Evolutionary conservation across 345 rosid genomes (phyloP), one percentile per base, ranked within the genome.

Genomic region (Euphorbia pulcherrima): DNA sequence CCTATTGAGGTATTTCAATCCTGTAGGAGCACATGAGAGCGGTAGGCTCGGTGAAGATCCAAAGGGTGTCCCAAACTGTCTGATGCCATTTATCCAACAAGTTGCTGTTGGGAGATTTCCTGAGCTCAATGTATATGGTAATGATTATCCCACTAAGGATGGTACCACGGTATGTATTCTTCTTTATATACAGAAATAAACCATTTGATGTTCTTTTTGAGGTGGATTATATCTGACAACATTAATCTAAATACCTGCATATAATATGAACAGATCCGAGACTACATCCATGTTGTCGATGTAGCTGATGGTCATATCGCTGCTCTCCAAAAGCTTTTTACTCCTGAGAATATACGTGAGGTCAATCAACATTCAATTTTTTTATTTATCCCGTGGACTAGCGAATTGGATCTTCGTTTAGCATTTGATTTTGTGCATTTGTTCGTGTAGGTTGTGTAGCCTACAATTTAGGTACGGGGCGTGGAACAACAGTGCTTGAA

Each of bases 31-130:
- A 64, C 96, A 89, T 72, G 93, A 91, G 82, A 94, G 99, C 41
- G 97, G 97, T 67, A 83, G 78, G 68, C 82, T 91, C 48, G 99
- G 99, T 13, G 99, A 94, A 86, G 97, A 94, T 81, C 97, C 99
- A 53, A 91, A 82, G 72, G 99, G 97, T 27, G 83, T 94, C 68
- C 97, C 97, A 0, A 94, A 88, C 68, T 91, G 91, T 69, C 95
- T 91, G 56, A 91, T 94, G 96, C 97, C 99, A 58, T 94, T 85
- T 79, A 87, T 94, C 68, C 97, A 94, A 62, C 97, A 94, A 86
- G 99, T 94, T 0, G 96, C 97, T 8, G 99, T 91, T 65, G 97
- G 96, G 56, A 65, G 97, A 80, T 61, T 88, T 75, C 90, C 96
- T n/a, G 93, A 83, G 81, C 99, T 94, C 63, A 89, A 91, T 75